Evolutionary conservation across 148 eudicot species (phyloP), one percentile per base, ranked within the genome.

Genomic region (Rhododendron molle): DNA sequence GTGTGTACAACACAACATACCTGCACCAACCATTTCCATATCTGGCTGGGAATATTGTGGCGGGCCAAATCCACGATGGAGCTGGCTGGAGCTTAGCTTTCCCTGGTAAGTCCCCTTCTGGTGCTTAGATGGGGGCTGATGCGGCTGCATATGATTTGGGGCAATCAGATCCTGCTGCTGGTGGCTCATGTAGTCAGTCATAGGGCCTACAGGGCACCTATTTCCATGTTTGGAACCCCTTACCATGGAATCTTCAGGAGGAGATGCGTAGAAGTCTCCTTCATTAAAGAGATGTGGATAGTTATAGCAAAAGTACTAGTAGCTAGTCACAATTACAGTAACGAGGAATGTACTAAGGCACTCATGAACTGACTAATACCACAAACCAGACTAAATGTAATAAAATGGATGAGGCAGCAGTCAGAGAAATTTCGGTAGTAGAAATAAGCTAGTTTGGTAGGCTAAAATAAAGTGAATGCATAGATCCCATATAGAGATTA

Each of bases 161-260:
- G 79, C 40, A 16, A 62, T 86, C 78, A 60, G 30, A 76, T 89
- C 85, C 54, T 81, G 85, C 74, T 60, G 56, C 32, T 84, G 85
- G 49, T 20, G 83, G 83, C 46, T 82, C 49, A 82, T 44, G 36
- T 79, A 30, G 81, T 81, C 86, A 52, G 78, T 74, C 83, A 86
- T 32, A 32, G 83, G 88, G n/a, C 85, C 38, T 12, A 23, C 16
- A 15, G 86, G 82, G 65, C 28, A 52, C 58, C 52, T 80, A 80
- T 65, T 73, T 20, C 83, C 87, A 26, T 32, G 81, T 81, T 83
- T 83, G 82, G 49, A 76, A 74, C 69, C 65, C 83, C 81, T 80
- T 32, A 82, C 32, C 76, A 78, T 82, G 83, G 88, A 82, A 78
- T 85, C 91, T 34, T 67, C 47, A 43, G 76, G 85, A 52, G 91